Evolutionary conservation across 2,329 filamentous ascomycete species (phyloP).

Genomic region (Lojkania enalia): DNA sequence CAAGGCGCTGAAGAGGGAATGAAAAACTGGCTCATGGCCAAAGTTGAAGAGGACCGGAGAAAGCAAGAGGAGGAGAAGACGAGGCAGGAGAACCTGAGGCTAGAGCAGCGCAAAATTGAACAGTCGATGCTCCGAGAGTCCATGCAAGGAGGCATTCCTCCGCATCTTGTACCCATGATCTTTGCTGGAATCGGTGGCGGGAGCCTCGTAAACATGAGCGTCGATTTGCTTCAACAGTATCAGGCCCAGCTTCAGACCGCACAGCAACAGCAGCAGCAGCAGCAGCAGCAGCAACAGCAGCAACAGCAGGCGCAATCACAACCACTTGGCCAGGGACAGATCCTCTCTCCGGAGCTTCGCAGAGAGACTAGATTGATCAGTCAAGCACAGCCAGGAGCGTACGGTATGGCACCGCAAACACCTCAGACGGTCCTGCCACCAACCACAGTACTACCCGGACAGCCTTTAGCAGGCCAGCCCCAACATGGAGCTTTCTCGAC

Average conservation of each 20-base stretch:
- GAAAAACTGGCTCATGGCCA: slow-evolving; percentile 56
- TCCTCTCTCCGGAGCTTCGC: slow-evolving; percentile 46
- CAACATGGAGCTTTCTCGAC: slow-evolving; percentile 48
- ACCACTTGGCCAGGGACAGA: slow-evolving; percentile 10
- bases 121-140: slow-evolving; percentile 58
- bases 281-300: slow-evolving; percentile 41
- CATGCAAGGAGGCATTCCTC: slow-evolving; percentile 55
- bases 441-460: slow-evolving; percentile 42
- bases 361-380: slow-evolving; percentile 49
- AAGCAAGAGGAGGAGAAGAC: slow-evolving; percentile 59
- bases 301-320: slow-evolving; percentile 47
- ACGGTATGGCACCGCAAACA: slow-evolving; percentile 34
- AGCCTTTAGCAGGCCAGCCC: slow-evolving; percentile 42
- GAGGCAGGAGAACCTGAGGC: slow-evolving; percentile 52
- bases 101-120: slow-evolving; percentile 58
- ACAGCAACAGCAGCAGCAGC: slow-evolving; percentile 47
- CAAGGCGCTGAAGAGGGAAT: slow-evolving; percentile 56
- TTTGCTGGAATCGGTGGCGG: slow-evolving; percentile 57
- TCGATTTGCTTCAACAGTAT: slow-evolving; percentile 57
- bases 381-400: slow-evolving; percentile 39
- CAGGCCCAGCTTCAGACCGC: slow-evolving; percentile 49
- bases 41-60: slow-evolving; percentile 57
- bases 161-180: slow-evolving; percentile 57
- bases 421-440: slow-evolving; percentile 38
- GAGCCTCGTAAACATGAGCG: slow-evolving; percentile 52